Conservation (phyloP, 176 grass and related monocot genomes). For the Lolium rigidum region DNA sequence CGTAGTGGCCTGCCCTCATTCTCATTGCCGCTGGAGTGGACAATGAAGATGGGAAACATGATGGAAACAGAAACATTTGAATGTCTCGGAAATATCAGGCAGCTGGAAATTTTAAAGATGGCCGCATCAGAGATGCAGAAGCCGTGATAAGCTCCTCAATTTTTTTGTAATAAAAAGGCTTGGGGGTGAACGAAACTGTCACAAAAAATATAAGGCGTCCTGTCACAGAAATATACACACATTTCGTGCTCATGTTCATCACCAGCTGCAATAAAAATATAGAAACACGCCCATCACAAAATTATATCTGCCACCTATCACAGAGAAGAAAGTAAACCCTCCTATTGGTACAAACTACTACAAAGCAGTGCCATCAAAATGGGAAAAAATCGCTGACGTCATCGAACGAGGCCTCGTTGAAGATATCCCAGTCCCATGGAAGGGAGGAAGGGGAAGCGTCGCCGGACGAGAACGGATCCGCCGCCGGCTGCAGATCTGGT, state of each 20-base stretch:
- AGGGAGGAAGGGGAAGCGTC: neutral
- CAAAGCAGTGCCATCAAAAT: neutral
- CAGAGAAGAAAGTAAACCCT: neutral
- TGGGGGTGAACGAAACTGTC: neutral
- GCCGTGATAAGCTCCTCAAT: too few relatives aligned
- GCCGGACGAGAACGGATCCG: neutral
- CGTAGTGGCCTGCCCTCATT: too few relatives aligned
- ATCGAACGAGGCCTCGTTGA: conserved; percentile 22
- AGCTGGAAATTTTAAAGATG: too few relatives aligned
- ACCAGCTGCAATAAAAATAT: neutral
- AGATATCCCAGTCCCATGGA: conserved; percentile 16
- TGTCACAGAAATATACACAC: neutral
- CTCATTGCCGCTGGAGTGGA: too few relatives aligned
- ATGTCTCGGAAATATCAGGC: too few relatives aligned
- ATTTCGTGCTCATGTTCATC: neutral
- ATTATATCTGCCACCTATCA: neutral
- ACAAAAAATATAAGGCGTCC: neutral
- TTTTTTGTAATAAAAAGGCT: too few relatives aligned
- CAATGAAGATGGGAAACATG: too few relatives aligned
- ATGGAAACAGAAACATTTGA: too few relatives aligned
- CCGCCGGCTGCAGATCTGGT: neutral
- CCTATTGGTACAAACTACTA: conserved; percentile 1
- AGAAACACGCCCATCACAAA: neutral
- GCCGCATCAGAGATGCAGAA: too few relatives aligned
- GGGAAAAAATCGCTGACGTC: neutral